phyloP scores from a whole-genome alignment of 495 filamentous ascomycete species.

The Daldinia loculata region DNA sequence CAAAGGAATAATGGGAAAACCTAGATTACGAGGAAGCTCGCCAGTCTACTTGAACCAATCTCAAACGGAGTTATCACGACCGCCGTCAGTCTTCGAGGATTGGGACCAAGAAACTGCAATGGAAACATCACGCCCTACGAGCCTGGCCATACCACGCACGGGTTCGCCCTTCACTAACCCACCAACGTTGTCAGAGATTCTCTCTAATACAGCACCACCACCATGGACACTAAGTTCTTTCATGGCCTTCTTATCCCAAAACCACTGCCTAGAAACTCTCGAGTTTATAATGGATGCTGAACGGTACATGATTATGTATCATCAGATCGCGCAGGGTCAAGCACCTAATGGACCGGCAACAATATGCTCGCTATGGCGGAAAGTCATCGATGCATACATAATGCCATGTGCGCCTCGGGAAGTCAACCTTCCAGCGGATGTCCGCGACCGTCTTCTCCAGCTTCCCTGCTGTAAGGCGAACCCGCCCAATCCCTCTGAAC shows the following conservation, averaged over 20 bases:
- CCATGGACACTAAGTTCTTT: constrained; percentile 95
- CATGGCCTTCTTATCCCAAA: constrained; percentile 96
- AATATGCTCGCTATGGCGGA: constrained; percentile 75
- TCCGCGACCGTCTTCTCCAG: constrained; percentile 80
- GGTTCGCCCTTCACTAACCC: constrained; percentile 65
- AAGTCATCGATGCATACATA: constrained; percentile 77
- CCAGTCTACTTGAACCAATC: constrained; percentile 51
- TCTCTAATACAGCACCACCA: constrained; percentile 84
- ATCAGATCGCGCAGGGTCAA: constrained; percentile 35
- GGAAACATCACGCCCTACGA: constrained; percentile 56
- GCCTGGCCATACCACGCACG: constrained; percentile 53
- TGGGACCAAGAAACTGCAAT: constrained; percentile 56
- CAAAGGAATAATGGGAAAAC: constrained; percentile 55
- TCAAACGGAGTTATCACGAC: constrained; percentile 50
- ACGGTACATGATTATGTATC: constrained; percentile 83
- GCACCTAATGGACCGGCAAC: constrained; percentile 67
- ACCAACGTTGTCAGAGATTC: constrained; percentile 85
- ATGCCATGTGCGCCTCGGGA: constrained; percentile 81
- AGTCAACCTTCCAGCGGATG: constrained; percentile 88
- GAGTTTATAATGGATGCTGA: constrained; percentile 97
- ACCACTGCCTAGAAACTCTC: constrained; percentile 95
- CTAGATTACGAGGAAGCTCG: constrained; percentile 54
- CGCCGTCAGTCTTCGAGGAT: constrained; percentile 53
- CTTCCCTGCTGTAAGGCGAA: constrained; percentile 62
- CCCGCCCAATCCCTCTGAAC: constrained; percentile 78